phyloP scores from a whole-genome alignment of 805 yeast genomes.

The Tetrapisispora nanseiensis region DNA sequence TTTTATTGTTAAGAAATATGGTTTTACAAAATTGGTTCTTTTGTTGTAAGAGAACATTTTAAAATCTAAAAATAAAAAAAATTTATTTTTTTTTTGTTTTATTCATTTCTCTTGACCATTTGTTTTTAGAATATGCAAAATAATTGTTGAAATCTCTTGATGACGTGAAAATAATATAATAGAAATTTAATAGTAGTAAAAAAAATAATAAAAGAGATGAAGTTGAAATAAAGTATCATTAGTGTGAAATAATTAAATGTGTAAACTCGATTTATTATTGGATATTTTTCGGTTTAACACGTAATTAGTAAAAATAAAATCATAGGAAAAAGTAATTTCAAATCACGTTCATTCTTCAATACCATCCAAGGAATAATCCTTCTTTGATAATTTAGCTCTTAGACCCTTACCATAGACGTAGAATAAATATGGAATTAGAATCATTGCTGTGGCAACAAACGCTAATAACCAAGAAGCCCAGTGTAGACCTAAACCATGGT shows the following conservation, averaged over 20 bases:
- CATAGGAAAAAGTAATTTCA: too few relatives aligned
- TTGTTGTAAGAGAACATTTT: too few relatives aligned
- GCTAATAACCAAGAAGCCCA: slow-evolving; percentile 80
- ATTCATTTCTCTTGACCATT: background rate
- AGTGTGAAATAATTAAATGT: background rate
- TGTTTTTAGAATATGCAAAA: background rate
- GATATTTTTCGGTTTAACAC: too few relatives aligned
- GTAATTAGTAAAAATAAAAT: too few relatives aligned
- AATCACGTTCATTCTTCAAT: slow-evolving; percentile 10
- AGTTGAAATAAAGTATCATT: too few relatives aligned
- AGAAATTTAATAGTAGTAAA: background rate
- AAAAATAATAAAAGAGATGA: background rate
- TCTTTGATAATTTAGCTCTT: slow-evolving; percentile 58
- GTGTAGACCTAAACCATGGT: slow-evolving; percentile 57
- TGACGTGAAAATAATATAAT: background rate
- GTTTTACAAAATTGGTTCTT: too few relatives aligned
- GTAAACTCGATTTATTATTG: background rate
- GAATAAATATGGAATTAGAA: slow-evolving; percentile 59
- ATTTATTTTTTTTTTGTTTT: background rate
- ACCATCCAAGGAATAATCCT: slow-evolving; percentile 42
- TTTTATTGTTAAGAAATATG: too few relatives aligned
- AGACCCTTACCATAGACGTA: slow-evolving; percentile 55
- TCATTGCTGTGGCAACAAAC: slow-evolving; percentile 69
- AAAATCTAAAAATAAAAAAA: too few relatives aligned
- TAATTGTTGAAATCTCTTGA: background rate